Base-by-base conservation (phyloP, 1,139 yeast genomes). In the Ogataea hybrid region DNA sequence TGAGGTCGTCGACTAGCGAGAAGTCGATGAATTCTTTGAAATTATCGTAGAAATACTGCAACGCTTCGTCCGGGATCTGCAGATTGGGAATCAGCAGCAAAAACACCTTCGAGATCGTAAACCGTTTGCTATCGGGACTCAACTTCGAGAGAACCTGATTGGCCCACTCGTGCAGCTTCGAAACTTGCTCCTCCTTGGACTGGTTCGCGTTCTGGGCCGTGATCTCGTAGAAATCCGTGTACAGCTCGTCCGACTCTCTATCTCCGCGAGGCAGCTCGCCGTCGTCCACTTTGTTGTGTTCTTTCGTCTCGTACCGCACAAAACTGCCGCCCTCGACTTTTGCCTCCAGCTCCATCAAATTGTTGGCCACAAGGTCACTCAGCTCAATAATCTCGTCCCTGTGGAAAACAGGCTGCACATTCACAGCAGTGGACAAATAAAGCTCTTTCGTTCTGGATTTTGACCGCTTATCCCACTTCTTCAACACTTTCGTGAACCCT, bases 391-490 rank as follows among this genome's bases (percentile, higher is more conserved):
- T 84, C 54, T 87, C 94, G 50, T 85, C 84, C 51, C 95, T 79
- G 58, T 94, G 95, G 67, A 92, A 92, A 11, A 90, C 95, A 0
- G 98, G 98, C 61, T 92, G 98, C 2, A 92, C 96, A 50, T 88
- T 88, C 9, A 92, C 96, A 0, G 97, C 97, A 1, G 97, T 82
- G 38, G 88, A 82, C 34, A 92, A 73, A 61, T 90, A 92, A 41
- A 92, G 71, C 62, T 92, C 98, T 60, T 89, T 89, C 8, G 97
- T 90, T 54, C 88, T 95, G 2, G 96, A 86, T 56, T 90, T 89
- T 15, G 97, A 88, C 48, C 97, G 73, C 64, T 92, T 92, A 64
- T 92, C 98, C 98, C 98, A 92, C 67, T 92, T 92, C 62, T 92
- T 92, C 54, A 92, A 77, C 25, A 88, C 97, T 64, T 92, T 92